Conservation (phyloP, 768 basidiomycete genomes). For the Phanerochaete sordida region DNA sequence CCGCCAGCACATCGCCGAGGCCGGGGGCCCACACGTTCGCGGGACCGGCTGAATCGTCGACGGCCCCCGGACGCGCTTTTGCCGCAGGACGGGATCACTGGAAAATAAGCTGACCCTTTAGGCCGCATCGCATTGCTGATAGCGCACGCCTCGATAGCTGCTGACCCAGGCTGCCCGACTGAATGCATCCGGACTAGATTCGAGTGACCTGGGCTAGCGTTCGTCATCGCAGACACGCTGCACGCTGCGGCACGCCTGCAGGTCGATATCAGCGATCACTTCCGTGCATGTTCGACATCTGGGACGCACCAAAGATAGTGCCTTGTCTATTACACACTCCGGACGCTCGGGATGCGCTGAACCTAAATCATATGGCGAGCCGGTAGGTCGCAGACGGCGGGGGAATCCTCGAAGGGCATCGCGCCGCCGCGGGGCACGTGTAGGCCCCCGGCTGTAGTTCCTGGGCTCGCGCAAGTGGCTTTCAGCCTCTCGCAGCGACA, state of each 20-base stretch:
- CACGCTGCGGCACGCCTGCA: neutral
- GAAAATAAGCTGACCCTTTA: neutral
- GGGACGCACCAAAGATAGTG: neutral
- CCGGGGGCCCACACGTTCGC: neutral
- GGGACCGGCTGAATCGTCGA: neutral
- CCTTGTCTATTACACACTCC: neutral
- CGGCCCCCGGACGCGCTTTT: neutral
- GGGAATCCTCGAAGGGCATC: too few relatives aligned
- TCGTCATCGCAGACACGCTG: neutral
- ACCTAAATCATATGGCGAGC: neutral
- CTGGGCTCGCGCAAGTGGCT: neutral
- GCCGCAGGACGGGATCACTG: neutral
- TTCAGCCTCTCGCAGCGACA: neutral
- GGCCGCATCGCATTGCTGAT: neutral
- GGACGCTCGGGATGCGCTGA: neutral
- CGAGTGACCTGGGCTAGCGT: neutral
- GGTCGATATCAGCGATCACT: too few relatives aligned
- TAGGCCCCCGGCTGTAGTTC: too few relatives aligned
- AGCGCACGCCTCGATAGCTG: neutral
- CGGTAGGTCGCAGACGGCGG: neutral
- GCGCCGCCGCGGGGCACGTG: too few relatives aligned
- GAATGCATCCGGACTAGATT: neutral
- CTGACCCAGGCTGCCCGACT: neutral
- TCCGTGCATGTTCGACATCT: neutral
- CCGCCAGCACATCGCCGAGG: neutral